A percentile compares a stretch with the other conserved stretches of the same genome.
phyloP scores from a whole-genome alignment of 2,329 filamentous ascomycete genomes.

The Fusarium bactridioides region DNA sequence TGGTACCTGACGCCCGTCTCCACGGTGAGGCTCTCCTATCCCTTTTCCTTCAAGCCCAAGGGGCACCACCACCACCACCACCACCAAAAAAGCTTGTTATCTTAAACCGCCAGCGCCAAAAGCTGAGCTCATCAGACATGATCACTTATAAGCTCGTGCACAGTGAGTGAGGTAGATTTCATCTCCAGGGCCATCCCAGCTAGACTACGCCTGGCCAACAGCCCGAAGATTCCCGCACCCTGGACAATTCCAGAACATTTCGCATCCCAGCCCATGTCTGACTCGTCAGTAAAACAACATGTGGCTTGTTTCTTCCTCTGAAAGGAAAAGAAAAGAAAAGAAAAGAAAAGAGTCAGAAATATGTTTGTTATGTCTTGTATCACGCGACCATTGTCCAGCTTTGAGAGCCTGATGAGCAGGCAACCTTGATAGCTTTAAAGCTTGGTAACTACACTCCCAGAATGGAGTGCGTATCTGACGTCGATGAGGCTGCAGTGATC shows the following conservation, averaged over 20 bases:
- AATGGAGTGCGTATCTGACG: conserved; percentile 25
- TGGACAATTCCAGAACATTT: conserved; percentile 29
- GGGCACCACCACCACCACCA: neutral
- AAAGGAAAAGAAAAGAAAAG: neutral
- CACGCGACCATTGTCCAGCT: conserved; percentile 8
- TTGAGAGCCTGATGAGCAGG: neutral
- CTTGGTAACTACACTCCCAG: neutral
- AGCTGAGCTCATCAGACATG: neutral
- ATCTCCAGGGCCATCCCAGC: conserved; percentile 24
- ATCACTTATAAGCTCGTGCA: conserved; percentile 16
- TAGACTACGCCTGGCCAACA: conserved; percentile 24
- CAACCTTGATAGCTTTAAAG: neutral
- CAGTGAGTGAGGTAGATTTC: conserved; percentile 22
- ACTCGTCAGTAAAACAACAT: neutral
- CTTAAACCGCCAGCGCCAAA: neutral
- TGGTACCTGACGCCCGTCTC: conserved; percentile 20
- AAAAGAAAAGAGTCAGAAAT: neutral
- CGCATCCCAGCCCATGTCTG: conserved; percentile 13
- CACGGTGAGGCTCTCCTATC: conserved; percentile 20
- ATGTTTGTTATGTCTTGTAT: neutral
- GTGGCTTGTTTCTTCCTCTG: neutral
- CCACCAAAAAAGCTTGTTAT: conserved; percentile 16
- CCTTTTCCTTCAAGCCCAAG: conserved; percentile 15
- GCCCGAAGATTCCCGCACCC: conserved; percentile 20
- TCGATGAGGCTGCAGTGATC: conserved; percentile 26